A percentile compares a stretch with the other conserved stretches of the same genome.
Evolutionary conservation across 2,329 filamentous ascomycete species (phyloP).

Genomic region (Thielaviopsis musarum): DNA sequence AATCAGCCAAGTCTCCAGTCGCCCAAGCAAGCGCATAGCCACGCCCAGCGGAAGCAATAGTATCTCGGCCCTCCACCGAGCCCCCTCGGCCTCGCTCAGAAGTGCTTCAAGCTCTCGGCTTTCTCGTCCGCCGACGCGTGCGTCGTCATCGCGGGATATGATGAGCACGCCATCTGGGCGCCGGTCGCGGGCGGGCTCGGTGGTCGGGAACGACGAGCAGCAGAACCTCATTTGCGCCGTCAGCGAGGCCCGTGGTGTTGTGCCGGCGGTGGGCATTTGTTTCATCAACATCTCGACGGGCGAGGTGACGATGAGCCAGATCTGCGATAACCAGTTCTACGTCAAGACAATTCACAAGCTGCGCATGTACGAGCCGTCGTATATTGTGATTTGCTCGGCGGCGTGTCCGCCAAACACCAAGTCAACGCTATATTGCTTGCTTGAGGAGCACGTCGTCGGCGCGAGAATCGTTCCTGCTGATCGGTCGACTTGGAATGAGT

Average conservation of each 20-base stretch:
- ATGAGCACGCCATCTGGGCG: constrained; percentile 28
- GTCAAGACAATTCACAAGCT: constrained; percentile 78
- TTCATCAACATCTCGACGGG: constrained; percentile 77
- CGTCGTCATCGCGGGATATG: constrained; percentile 15
- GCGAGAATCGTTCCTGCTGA: constrained; percentile 43
- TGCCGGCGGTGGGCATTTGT: constrained; percentile 68
- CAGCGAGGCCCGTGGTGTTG: constrained; percentile 72
- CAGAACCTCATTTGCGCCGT: constrained; percentile 78
- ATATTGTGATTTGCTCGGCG: constrained; percentile 61
- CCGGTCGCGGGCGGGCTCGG: constrained; percentile 25
- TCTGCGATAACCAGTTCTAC: constrained; percentile 86
- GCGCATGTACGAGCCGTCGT: constrained; percentile 59
- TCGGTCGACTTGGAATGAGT: constrained; percentile 71
- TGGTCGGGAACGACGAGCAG: constrained; percentile 29
- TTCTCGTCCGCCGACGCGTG: constrained; percentile 9
- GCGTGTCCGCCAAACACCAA: constrained; percentile 46
- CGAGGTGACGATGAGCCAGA: constrained; percentile 73
- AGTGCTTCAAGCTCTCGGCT: constrained; percentile 2
- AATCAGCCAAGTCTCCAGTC: constrained; percentile 8
- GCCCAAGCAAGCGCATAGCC: constrained; percentile 7
- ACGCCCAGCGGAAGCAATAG: constrained; percentile 7
- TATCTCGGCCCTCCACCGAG: background rate
- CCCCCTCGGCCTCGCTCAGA: background rate
- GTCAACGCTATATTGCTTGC: constrained; percentile 57
- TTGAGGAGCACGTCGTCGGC: constrained; percentile 53